These are phyloP conservation scores for Elsinoe ampelina DNA, from an alignment of 2,329 filamentous ascomycete species.

Conservation along the genomic window DNA sequence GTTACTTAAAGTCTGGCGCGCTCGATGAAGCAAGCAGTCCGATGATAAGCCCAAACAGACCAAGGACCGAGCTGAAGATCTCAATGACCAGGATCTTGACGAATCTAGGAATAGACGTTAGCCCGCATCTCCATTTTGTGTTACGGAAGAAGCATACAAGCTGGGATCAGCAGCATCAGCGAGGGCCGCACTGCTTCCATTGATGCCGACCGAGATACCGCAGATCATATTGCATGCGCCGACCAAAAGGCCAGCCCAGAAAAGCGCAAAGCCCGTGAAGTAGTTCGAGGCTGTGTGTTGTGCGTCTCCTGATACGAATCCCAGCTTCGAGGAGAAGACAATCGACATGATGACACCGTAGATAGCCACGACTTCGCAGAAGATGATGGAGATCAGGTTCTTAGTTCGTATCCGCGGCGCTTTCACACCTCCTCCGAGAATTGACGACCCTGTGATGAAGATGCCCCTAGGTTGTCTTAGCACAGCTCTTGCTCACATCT, in stretches of 20 bases:
- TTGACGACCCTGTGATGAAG: constrained; percentile 95
- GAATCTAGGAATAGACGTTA: constrained; percentile 51
- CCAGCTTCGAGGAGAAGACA: constrained; percentile 86
- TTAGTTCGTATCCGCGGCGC: constrained; percentile 97
- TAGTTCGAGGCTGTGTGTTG: constrained; percentile 70
- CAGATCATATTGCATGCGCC: constrained; percentile 94
- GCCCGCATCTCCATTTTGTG: background rate
- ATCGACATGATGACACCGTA: constrained; percentile 99
- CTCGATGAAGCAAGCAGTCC: constrained; percentile 81
- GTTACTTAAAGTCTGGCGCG: constrained; percentile 58
- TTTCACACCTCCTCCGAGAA: constrained; percentile 91
- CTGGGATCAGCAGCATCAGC: constrained; percentile 89
- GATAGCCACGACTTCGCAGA: constrained; percentile 98
- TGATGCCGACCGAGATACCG: constrained; percentile 94
- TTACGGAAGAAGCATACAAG: constrained; percentile 53
- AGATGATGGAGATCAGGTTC: constrained; percentile 99
- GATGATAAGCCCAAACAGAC: constrained; percentile 91
- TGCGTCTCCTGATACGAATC: constrained; percentile 52
- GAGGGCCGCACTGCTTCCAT: constrained; percentile 89
- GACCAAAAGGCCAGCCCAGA: constrained; percentile 92
- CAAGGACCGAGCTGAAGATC: constrained; percentile 96
- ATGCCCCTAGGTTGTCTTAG: constrained; percentile 63
- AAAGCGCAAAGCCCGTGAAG: constrained; percentile 90
- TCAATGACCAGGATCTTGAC: constrained; percentile 98
- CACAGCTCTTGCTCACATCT: background rate